A percentile compares a stretch with the other conserved stretches of the same genome.
Evolutionary conservation across 306 rosid species (phyloP).

Genomic region (Biancaea sappan): DNA sequence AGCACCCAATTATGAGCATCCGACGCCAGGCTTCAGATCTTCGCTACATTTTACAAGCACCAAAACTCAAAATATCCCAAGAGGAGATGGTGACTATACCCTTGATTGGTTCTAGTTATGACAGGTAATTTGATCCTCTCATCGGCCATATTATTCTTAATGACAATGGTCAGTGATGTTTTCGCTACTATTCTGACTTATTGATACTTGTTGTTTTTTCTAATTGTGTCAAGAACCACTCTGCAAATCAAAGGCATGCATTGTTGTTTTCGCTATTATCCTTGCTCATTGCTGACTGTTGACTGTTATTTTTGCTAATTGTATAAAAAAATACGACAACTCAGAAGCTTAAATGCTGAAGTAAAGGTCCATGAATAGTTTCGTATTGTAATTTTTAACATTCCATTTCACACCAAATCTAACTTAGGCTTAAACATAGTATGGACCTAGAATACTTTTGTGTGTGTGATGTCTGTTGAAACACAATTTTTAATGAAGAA

Average conservation of each 20-base stretch:
- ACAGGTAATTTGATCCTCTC: conserved; percentile 48
- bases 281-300: neutral
- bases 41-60: conserved; percentile 94
- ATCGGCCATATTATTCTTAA: neutral
- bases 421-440: neutral
- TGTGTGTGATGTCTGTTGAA: no score
- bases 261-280: neutral
- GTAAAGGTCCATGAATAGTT: neutral
- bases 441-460: neutral
- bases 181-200: no score
- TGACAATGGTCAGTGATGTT: neutral
- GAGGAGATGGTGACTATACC: conserved; percentile 98
- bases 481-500: neutral
- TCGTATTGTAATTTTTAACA: neutral
- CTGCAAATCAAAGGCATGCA: neutral
- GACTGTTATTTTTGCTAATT: neutral
- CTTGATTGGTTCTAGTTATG: conserved; percentile 67
- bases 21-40: conserved; percentile 95
- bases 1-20: conserved; percentile 75
- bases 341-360: neutral
- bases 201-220: neutral
- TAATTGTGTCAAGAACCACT: neutral
- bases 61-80: conserved; percentile 91
- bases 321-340: neutral
- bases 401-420: neutral